Evolutionary conservation across 371 early-diverging fungal genomes (phyloP).

Genomic region (Mucor piriformis): DNA sequence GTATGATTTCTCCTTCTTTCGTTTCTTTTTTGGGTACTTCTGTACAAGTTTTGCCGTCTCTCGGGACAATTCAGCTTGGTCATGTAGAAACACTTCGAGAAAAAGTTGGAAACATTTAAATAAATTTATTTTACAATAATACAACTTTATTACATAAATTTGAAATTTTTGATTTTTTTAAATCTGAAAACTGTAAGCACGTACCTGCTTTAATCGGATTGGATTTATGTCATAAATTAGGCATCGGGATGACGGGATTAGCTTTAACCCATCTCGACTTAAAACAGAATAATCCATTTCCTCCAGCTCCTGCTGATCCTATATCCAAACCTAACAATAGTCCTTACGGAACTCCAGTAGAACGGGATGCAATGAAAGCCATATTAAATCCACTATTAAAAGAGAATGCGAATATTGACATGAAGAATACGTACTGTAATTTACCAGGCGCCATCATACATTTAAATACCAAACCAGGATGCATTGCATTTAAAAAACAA

Average conservation of each 20-base stretch:
- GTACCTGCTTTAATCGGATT: conserved; percentile 2
- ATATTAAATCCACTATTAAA: background rate
- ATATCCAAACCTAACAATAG: background rate
- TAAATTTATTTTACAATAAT: conserved; percentile 7
- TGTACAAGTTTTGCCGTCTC: no score
- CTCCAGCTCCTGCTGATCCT: conserved; percentile 7
- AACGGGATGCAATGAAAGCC: background rate
- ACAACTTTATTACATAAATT: conserved; percentile 5
- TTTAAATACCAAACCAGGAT: background rate
- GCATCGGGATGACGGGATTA: background rate
- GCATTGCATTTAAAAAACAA: background rate
- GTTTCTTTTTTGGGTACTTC: no score
- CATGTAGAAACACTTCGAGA: no score
- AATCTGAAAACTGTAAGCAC: background rate
- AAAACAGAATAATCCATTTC: background rate
- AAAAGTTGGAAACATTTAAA: no score
- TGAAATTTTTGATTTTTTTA: conserved; percentile 11
- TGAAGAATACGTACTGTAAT: conserved; percentile 7
- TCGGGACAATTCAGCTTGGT: no score
- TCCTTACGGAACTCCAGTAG: conserved; percentile 1
- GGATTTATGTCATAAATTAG: conserved; percentile 1
- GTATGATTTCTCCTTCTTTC: no score
- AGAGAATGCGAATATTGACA: background rate
- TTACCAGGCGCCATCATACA: conserved; percentile 2
- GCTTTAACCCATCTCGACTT: background rate